Conservation (phyloP, 1,284 basidiomycete genomes). For the Heterobasidion occidentale region DNA sequence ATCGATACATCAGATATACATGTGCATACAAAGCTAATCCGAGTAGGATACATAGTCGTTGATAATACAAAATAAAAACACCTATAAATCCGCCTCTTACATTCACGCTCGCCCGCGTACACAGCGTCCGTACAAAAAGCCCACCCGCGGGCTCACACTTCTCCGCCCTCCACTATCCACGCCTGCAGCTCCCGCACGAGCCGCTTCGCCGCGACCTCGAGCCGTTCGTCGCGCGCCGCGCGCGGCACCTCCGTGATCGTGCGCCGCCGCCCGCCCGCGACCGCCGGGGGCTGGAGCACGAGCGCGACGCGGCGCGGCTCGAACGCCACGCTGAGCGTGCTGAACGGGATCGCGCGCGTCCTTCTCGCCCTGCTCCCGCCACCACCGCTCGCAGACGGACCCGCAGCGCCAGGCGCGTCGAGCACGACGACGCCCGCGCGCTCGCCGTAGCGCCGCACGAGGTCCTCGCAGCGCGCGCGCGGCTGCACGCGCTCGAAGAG, state of each 20-base stretch:
- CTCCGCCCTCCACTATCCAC: conserved; percentile 1
- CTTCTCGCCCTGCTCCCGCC: not conserved
- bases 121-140: too few relatives aligned
- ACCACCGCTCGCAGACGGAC: conserved; percentile 15
- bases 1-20: too few relatives aligned
- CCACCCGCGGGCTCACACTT: not conserved
- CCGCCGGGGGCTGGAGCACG: conserved; percentile 30
- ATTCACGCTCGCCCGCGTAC: too few relatives aligned
- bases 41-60: too few relatives aligned
- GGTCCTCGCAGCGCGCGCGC: conserved; percentile 61
- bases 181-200: conserved; percentile 32
- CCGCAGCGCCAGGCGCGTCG: conserved; percentile 17
- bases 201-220: conserved; percentile 51
- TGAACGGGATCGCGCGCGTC: conserved; percentile 37
- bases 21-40: too few relatives aligned
- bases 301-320: conserved; percentile 51
- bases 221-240: conserved; percentile 38
- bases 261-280: conserved; percentile 24
- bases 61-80: too few relatives aligned
- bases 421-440: conserved; percentile 28
- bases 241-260: conserved; percentile 52
- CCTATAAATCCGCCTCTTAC: too few relatives aligned
- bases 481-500: conserved; percentile 74
- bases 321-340: conserved; percentile 46
- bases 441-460: conserved; percentile 53